phyloP scores from a whole-genome alignment of 352 stramenopile genomes.

The Globisporangium sylvaticum region DNA sequence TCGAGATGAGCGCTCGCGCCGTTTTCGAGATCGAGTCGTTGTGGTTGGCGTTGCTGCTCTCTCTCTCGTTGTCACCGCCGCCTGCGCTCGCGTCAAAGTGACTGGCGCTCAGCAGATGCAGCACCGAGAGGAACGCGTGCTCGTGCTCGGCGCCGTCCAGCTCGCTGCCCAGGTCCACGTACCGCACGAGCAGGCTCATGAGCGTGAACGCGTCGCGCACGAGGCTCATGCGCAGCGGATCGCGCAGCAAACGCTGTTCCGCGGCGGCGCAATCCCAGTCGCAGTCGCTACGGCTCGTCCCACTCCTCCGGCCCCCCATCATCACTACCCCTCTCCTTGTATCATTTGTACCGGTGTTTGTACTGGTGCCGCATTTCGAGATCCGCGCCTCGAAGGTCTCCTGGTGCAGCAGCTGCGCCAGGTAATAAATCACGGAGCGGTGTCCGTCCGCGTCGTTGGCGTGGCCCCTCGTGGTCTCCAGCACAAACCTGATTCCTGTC shows the following conservation, averaged over 20 bases:
- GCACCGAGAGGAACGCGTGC: conserved; percentile 52
- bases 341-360: background rate
- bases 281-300: background rate
- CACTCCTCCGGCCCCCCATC: background rate
- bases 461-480: conserved; percentile 60
- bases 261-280: conserved; percentile 16
- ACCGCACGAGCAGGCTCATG: conserved; percentile 51
- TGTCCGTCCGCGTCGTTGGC: conserved; percentile 43
- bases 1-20: conserved; percentile 35
- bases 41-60: conserved; percentile 4
- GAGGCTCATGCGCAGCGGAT: conserved; percentile 31
- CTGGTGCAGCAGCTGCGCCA: conserved; percentile 50
- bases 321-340: background rate
- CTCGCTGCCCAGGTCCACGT: conserved; percentile 60
- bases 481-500: conserved; percentile 58
- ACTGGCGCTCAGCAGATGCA: conserved; percentile 40
- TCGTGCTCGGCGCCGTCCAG: conserved; percentile 47
- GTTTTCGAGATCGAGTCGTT: conserved; percentile 54
- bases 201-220: conserved; percentile 58
- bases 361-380: conserved; percentile 9
- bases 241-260: conserved; percentile 19
- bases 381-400: conserved; percentile 57
- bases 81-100: conserved; percentile 17
- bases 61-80: background rate
- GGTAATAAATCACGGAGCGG: conserved; percentile 58